Evolutionary conservation across 2,329 filamentous ascomycete genomes (phyloP), one percentile per base, ranked within the genome.

Genomic region (Tolypocladium inflatum): DNA sequence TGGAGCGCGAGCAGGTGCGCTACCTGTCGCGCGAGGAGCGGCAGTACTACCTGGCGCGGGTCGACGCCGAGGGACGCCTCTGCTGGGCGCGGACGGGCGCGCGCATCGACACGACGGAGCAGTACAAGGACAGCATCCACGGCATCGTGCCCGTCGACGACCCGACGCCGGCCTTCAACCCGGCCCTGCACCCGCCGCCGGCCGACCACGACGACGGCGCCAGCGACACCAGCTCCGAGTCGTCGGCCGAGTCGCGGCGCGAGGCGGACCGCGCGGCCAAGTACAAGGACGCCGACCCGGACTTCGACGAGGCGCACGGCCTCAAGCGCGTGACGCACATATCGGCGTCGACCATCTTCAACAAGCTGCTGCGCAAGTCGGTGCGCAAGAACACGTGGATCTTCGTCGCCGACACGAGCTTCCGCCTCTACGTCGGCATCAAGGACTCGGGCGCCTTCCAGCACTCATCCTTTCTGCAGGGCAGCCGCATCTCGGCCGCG

Each of bases 341-440:
- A 3, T 89, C 83, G 6, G 83, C 88, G 1, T 83, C 87, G 0
- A 86, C 87, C 1, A 80, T 96, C 4, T 82, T 93, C 69, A 90
- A 94, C 70, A 88, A 89, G 62, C 78, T 96, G 7, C 78, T 94
- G 19, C 84, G 89, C 60, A 88, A 90, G 62, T 86, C 88, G 0
- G 88, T 91, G 43, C 89, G 86, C 71, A 91, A 91, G 62, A 92
- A 93, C 67, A 94, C 89, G 5, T 96, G 92, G 92, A 95, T 96
- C 63, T 97, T 96, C 66, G 91, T 92, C 9, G 88, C 89, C 30
- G 91, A 96, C 72, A 93, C 90, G 1, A 87, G 83, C 1, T 94
- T 92, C 70, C 84, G 89, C 1, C 78, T 96, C 0, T 96, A 96
- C 70, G 85, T 96, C 39, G 91, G 91, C 54, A 94, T 96, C 76